A percentile compares a stretch with the other conserved stretches of the same genome.
phyloP scores from a whole-genome alignment of 805 yeast species.

The Wickerhamiella azymoides region DNA sequence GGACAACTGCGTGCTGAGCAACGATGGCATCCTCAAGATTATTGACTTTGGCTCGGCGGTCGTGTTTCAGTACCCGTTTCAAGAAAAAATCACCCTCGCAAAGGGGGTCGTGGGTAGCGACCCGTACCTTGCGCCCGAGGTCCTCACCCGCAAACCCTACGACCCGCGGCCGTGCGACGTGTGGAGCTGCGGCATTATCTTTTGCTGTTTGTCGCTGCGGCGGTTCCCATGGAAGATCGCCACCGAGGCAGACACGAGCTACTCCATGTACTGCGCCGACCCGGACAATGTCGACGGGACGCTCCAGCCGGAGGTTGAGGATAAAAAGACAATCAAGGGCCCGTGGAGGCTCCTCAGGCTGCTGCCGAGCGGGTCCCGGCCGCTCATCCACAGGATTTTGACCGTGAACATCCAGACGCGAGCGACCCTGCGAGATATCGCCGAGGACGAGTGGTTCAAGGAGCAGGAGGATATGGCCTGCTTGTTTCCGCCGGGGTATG shows the following conservation, averaged over 20 bases:
- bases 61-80: constrained; percentile 57
- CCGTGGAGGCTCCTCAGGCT: constrained; percentile 59
- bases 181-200: constrained; percentile 89
- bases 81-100: constrained; percentile 45
- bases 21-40: constrained; percentile 62
- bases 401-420: constrained; percentile 45
- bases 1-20: constrained; percentile 80
- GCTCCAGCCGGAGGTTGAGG: constrained; percentile 16
- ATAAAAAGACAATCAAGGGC: constrained; percentile 35
- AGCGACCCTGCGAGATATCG: constrained; percentile 42
- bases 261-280: constrained; percentile 38
- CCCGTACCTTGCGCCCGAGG: constrained; percentile 92
- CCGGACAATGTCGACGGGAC: constrained; percentile 19
- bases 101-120: constrained; percentile 89
- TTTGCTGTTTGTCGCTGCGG: constrained; percentile 74
- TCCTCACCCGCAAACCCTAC: constrained; percentile 42
- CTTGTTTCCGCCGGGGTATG: constrained; percentile 2
- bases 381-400: constrained; percentile 52
- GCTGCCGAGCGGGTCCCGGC: constrained; percentile 54
- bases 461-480: not conserved
- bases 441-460: constrained; percentile 43
- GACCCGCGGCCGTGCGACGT: constrained; percentile 83
- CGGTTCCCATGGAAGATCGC: constrained; percentile 96
- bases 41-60: constrained; percentile 93
- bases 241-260: constrained; percentile 60